Base-by-base conservation (phyloP, 2,329 filamentous ascomycete species). In the Pyrenochaeta sp. region DNA sequence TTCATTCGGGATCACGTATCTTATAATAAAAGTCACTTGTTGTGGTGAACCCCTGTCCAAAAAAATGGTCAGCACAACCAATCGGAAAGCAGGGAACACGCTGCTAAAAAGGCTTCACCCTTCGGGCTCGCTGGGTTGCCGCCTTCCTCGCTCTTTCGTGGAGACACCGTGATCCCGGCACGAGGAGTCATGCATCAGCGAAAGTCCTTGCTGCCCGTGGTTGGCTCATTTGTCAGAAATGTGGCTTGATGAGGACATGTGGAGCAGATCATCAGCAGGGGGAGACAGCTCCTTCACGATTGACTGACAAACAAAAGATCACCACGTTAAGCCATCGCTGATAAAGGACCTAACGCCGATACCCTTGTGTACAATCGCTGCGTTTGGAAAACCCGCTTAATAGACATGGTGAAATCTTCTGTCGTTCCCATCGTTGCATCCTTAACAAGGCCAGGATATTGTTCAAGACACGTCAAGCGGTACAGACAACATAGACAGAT, bases 21-120 rank as follows among this genome's bases (percentile, higher is more conserved):
- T 58, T 67, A 64, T 69, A 62, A 44, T 54, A 57, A 50, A 44
- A 51, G 56, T 58, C 29, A 48, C 56, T 56, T 60, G 54, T 60
- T 57, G 42, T 45, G 36, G 53, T 60, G 53, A 51, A 58, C 55
- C 57, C 45, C 49, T 47, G 47, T 37, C 41, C 12, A 43, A 40
- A 51, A 45, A 9, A 20, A 47, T 54, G 46, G 52, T 53, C 49
- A 45, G 43, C 49, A 37, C 42, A 23, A 44, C 68, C 64, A 69
- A 69, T 70, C 68, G 68, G 68, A 68, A 49, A 37, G 55, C 59
- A 57, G 58, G 68, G 67, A 68, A 69, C 60, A 39, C 49, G 58
- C 60, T 44, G 54, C 54, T 58, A 51, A 54, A 51, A 44, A 46
- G 40, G 45, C 30, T 48, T 51, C 49, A 53, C 56, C 32, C 47